A percentile compares a stretch with the other conserved stretches of the same genome.
These are phyloP conservation scores for Cladorrhinum sp. DNA, from an alignment of 2,329 filamentous ascomycete genomes.

Conservation along the genomic window DNA sequence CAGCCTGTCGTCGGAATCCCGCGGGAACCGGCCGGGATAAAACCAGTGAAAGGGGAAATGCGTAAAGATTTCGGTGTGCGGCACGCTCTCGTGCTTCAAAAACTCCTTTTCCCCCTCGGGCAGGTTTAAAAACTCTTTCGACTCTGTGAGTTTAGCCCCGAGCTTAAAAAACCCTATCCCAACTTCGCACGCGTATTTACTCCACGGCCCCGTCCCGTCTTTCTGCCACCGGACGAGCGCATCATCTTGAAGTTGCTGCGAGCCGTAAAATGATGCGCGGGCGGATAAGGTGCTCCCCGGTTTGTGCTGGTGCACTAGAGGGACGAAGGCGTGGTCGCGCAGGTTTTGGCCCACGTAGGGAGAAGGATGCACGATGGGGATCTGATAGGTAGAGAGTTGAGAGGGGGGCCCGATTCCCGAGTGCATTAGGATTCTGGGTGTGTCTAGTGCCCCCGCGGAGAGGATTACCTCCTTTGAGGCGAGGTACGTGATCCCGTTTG, in stretches of 20 bases:
- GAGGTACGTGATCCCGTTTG: slow-evolving; percentile 23
- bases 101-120: slow-evolving; percentile 41
- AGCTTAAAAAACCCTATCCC: slow-evolving; percentile 46
- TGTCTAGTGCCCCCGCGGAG: slow-evolving; percentile 41
- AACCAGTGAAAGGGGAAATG: slow-evolving; percentile 45
- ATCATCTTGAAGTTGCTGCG: slow-evolving; percentile 39
- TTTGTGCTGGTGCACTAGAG: slow-evolving; percentile 38
- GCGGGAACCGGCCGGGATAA: slow-evolving; percentile 38
- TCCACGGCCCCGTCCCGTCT: slow-evolving; percentile 41
- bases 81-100: slow-evolving; percentile 49
- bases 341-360: slow-evolving; percentile 41
- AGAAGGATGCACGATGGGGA: slow-evolving; percentile 36
- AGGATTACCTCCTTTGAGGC: slow-evolving; percentile 44
- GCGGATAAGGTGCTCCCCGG: slow-evolving; percentile 37
- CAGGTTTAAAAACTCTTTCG: slow-evolving; percentile 49
- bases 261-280: slow-evolving; percentile 46
- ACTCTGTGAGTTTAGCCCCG: slow-evolving; percentile 34
- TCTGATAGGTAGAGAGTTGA: slow-evolving; percentile 34
- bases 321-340: slow-evolving; percentile 40
- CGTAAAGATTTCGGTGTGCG: slow-evolving; percentile 53
- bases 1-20: slow-evolving; percentile 31
- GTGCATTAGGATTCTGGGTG: slow-evolving; percentile 44
- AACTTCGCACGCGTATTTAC: slow-evolving; percentile 38
- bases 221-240: slow-evolving; percentile 48
- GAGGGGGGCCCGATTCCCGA: slow-evolving; percentile 41